Evolutionary conservation across 495 filamentous ascomycete genomes (phyloP), one percentile per base, ranked within the genome.

Genomic region (Penicillium parvum): DNA sequence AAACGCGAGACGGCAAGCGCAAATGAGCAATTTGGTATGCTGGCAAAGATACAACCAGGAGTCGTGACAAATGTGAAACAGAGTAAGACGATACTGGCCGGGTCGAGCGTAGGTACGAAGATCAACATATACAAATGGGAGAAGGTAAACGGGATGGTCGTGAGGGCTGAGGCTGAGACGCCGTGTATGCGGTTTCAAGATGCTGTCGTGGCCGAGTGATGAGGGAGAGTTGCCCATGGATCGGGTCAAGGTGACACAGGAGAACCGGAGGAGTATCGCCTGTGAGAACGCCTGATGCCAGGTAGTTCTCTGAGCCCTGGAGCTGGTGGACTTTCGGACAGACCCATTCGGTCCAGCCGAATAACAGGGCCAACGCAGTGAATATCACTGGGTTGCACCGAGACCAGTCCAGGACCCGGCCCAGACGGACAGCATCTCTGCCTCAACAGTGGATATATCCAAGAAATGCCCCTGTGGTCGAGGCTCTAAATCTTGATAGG

Each of bases 401-500:
- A 35, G 12, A 16, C 32, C 9, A 35, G n/a, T n/a, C 19, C 19
- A 33, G 26, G 20, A 30, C n/a, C n/a, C n/a, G n/a, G 28, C 28
- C 28, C 28, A 30, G 9, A 30, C 19, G n/a, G n/a, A n/a, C n/a
- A n/a, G n/a, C n/a, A n/a, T n/a, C n/a, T n/a, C n/a, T n/a, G n/a
- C n/a, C n/a, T n/a, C n/a, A n/a, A n/a, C n/a, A n/a, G n/a, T n/a
- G n/a, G n/a, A n/a, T n/a, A n/a, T n/a, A n/a, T n/a, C n/a, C n/a
- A n/a, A n/a, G n/a, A n/a, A n/a, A n/a, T n/a, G n/a, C n/a, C n/a
- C n/a, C n/a, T n/a, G n/a, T n/a, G n/a, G n/a, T n/a, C n/a, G n/a
- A 8, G 18, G 16, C 12, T 40, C 58, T 50, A 74, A 14, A 74
- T 72, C 47, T 67, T 79, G 55, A 89, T 75, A 17, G 85, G 85